These are phyloP conservation scores for Termitomyces sp. DNA, from an alignment of 768 basidiomycete species.

Conservation along the genomic window DNA sequence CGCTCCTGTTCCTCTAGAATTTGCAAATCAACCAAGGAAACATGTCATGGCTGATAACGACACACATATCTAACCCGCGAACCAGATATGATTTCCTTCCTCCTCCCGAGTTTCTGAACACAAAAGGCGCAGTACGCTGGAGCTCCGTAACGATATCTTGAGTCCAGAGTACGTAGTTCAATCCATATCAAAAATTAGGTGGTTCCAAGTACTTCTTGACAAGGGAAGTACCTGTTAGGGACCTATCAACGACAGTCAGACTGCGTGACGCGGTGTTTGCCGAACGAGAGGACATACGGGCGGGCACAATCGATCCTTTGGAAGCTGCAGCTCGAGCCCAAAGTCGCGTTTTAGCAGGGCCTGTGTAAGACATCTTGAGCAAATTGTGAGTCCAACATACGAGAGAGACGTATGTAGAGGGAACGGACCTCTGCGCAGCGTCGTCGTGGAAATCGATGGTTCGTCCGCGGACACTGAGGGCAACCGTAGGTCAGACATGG, in stretches of 20 bases:
- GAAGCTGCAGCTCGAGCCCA: slow-evolving; percentile 56
- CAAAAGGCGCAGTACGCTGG: slow-evolving; percentile 13
- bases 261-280: not conserved
- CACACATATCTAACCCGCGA: slow-evolving; percentile 74
- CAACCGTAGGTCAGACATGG: no score
- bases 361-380: slow-evolving; percentile 68
- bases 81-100: slow-evolving; percentile 22
- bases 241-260: slow-evolving; percentile 39
- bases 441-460: slow-evolving; percentile 78
- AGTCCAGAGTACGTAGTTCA: slow-evolving; percentile 88
- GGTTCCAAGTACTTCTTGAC: not conserved
- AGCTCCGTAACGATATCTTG: slow-evolving; percentile 59
- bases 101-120: not conserved
- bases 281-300: slow-evolving; percentile 51
- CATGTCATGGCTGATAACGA: no score
- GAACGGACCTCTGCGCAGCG: slow-evolving; percentile 61
- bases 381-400: not conserved
- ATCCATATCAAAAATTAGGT: slow-evolving; percentile 35
- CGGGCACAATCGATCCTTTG: slow-evolving; percentile 78
- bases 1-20: slow-evolving; percentile 76
- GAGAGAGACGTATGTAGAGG: not conserved
- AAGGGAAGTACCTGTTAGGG: slow-evolving; percentile 57
- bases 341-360: slow-evolving; percentile 80
- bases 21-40: not conserved
- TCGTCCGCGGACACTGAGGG: slow-evolving; percentile 20